Conservation (phyloP, 2,329 filamentous ascomycete genomes). For the Lasiodiplodia citricola region DNA sequence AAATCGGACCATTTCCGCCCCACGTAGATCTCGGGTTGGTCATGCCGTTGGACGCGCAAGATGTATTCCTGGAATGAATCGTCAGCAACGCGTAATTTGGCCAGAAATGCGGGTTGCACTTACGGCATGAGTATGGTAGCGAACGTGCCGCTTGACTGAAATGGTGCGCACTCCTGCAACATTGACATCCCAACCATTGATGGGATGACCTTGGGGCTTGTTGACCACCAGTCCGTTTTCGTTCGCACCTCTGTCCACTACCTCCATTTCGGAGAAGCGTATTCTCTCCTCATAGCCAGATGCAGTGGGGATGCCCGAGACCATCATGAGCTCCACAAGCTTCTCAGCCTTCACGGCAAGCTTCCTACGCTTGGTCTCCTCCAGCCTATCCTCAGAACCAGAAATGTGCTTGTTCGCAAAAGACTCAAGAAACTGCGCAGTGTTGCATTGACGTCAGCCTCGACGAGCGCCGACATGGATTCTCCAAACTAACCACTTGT, state of each 20-base stretch:
- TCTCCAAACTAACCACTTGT: slow-evolving; percentile 72
- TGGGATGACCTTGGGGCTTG: slow-evolving; percentile 85
- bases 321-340: slow-evolving; percentile 98
- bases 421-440: slow-evolving; percentile 82
- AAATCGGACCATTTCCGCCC: slow-evolving; percentile 91
- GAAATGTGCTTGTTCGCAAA: slow-evolving; percentile 98
- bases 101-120: neutral
- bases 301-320: slow-evolving; percentile 92
- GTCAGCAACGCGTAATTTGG: slow-evolving; percentile 1
- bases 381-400: slow-evolving; percentile 91
- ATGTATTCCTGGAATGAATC: slow-evolving; percentile 75
- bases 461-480: slow-evolving; percentile 13
- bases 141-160: slow-evolving; percentile 81
- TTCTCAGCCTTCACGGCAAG: slow-evolving; percentile 92
- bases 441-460: slow-evolving; percentile 6
- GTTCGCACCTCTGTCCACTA: slow-evolving; percentile 91
- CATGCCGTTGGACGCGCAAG: slow-evolving; percentile 79
- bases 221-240: slow-evolving; percentile 87
- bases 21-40: slow-evolving; percentile 77
- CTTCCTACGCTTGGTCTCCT: slow-evolving; percentile 94
- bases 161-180: slow-evolving; percentile 85
- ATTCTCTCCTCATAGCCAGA: slow-evolving; percentile 98
- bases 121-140: slow-evolving; percentile 90
- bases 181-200: slow-evolving; percentile 98
- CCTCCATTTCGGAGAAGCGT: slow-evolving; percentile 94